phyloP scores from a whole-genome alignment of 2,329 filamentous ascomycete genomes.

The Sphaerostilbella broomeana region DNA sequence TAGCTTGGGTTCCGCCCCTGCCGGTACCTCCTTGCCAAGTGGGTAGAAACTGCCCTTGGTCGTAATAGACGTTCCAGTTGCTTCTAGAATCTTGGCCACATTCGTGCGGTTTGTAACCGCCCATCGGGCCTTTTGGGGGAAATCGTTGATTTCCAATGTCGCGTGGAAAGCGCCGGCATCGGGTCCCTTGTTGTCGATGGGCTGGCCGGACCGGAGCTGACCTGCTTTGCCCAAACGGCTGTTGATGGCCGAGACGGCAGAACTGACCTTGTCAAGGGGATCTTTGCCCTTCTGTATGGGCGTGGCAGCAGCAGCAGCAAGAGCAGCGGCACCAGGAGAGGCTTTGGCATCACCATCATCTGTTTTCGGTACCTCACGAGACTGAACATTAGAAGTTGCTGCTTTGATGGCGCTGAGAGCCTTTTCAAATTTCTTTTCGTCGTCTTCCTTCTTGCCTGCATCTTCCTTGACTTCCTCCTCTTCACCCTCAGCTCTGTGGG shows the following conservation, averaged over 20 bases:
- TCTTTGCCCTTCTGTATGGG: slow-evolving; percentile 58
- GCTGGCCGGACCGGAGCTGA: slow-evolving; percentile 82
- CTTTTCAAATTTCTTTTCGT: slow-evolving; percentile 63
- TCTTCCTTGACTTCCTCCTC: slow-evolving; percentile 80
- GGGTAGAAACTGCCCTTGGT: slow-evolving; percentile 92
- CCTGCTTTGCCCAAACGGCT: slow-evolving; percentile 83
- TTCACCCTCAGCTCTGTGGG: slow-evolving; percentile 80
- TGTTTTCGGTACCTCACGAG: slow-evolving; percentile 44
- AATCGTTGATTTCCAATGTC: slow-evolving; percentile 97
- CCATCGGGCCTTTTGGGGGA: slow-evolving; percentile 97
- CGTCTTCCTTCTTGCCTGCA: slow-evolving; percentile 61
- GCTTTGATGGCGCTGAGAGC: slow-evolving; percentile 60
- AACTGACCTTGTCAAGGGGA: slow-evolving; percentile 77
- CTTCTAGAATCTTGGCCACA: slow-evolving; percentile 93
- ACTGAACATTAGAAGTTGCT: slow-evolving; percentile 50
- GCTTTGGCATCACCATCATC: slow-evolving; percentile 24
- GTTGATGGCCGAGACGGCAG: slow-evolving; percentile 88
- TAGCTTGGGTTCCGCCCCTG: slow-evolving; percentile 78
- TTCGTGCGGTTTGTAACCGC: slow-evolving; percentile 98
- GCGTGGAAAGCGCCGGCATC: slow-evolving; percentile 96
- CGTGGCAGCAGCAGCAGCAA: slow-evolving; percentile 53
- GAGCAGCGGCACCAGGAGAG: slow-evolving; percentile 42
- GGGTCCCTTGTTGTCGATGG: slow-evolving; percentile 96
- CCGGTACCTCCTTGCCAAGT: slow-evolving; percentile 68
- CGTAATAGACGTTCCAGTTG: slow-evolving; percentile 91